Conservation (phyloP, 495 filamentous ascomycete species). For the Apodospora peruviana region DNA sequence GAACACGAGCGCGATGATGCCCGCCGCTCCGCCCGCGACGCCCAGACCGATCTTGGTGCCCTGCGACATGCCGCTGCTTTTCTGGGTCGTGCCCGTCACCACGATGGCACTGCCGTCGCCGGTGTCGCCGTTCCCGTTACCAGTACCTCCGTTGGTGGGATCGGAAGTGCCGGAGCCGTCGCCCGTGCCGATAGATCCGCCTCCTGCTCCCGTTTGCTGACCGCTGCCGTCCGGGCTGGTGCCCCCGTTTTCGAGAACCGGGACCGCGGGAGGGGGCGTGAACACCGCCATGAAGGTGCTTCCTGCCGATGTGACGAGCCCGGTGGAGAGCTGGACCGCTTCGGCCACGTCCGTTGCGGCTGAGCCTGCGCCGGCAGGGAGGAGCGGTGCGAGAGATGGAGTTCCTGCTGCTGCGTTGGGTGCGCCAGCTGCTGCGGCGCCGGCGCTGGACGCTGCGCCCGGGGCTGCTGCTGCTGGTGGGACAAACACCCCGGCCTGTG, state of each 20-base stretch:
- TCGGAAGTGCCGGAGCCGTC: neutral
- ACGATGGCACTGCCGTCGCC: conserved; percentile 1
- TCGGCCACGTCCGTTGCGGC: neutral
- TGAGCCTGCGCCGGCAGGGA: neutral
- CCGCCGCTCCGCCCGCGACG: conserved; percentile 14
- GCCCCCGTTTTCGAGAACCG: neutral
- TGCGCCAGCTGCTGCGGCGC: neutral
- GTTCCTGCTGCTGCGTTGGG: neutral
- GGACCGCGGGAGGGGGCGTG: conserved; percentile 9
- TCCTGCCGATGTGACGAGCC: conserved; percentile 5
- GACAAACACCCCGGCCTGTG: neutral
- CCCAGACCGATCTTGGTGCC: conserved; percentile 18
- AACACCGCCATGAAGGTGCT: conserved; percentile 17
- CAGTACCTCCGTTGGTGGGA: neutral
- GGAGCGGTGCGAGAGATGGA: neutral
- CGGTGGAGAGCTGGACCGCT: neutral
- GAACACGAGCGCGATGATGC: conserved; percentile 1
- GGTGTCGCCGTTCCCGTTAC: too few species aligned
- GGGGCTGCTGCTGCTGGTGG: neutral
- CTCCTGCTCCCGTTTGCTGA: neutral
- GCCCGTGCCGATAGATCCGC: neutral
- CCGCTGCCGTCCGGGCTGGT: neutral
- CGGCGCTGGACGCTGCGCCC: neutral
- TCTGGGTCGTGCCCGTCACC: neutral
- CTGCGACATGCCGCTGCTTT: conserved; percentile 1